Conservation (phyloP, 225 moss, liverwort and hornwort genomes). For the Marchantia polymorpha region DNA sequence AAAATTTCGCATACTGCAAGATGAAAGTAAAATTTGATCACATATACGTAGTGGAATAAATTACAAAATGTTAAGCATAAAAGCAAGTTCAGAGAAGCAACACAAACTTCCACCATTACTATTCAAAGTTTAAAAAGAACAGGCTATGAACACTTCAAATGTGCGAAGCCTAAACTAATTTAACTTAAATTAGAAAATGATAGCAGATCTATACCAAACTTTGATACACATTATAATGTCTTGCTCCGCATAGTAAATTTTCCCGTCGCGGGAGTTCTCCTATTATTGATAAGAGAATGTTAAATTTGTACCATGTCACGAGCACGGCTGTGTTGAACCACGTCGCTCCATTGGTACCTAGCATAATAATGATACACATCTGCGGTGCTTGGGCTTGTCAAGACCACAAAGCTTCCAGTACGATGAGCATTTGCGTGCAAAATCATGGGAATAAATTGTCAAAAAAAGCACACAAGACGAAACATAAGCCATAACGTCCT, state of each 20-base stretch:
- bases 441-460: neutral
- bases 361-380: constrained; percentile 97
- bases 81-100: too few species aligned
- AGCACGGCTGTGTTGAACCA: constrained; percentile 99
- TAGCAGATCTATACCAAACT: too few species aligned
- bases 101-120: too few species aligned
- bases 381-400: constrained; percentile 27
- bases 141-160: too few species aligned
- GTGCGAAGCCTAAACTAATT: too few species aligned
- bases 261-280: neutral
- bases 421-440: neutral
- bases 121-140: too few species aligned
- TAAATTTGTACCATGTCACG: constrained; percentile 66
- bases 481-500: constrained; percentile 3
- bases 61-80: too few species aligned
- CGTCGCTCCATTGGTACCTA: constrained; percentile 95
- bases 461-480: neutral
- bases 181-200: too few species aligned
- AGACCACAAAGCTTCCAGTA: neutral
- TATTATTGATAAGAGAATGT: neutral
- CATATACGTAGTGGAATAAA: too few species aligned
- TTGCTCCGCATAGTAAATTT: too few species aligned
- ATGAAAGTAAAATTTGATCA: neutral
- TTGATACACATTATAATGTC: too few species aligned
- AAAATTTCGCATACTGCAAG: constrained; percentile 93